Conservation (phyloP, 345 rosid species). For the Eucalyptus dawsonii region DNA sequence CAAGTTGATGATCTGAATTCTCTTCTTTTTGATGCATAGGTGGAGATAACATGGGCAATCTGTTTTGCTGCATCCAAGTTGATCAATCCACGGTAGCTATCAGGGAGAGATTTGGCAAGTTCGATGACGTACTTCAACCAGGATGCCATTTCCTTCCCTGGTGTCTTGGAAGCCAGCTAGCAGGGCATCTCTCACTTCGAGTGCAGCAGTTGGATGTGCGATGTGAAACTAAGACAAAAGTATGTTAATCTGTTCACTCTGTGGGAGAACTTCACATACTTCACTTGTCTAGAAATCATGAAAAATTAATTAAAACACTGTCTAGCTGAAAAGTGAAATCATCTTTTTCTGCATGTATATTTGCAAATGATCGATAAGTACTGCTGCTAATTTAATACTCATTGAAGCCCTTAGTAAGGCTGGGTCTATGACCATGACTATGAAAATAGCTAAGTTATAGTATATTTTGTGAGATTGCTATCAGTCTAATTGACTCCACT, state of each 20-base stretch:
- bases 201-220: conserved; percentile 28
- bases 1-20: background rate
- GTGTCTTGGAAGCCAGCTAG: conserved; percentile 20
- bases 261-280: background rate
- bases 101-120: conserved; percentile 26
- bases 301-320: background rate
- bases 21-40: background rate
- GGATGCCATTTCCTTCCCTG: conserved; percentile 37
- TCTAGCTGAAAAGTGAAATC: background rate
- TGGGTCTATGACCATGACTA: background rate
- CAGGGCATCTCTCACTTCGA: conserved; percentile 21
- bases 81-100: conserved; percentile 26
- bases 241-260: background rate
- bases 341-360: background rate
- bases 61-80: conserved; percentile 15
- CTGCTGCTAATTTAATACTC: background rate
- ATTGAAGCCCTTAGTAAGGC: background rate
- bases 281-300: background rate
- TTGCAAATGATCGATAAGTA: background rate
- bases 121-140: conserved; percentile 20
- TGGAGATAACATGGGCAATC: conserved; percentile 22
- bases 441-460: background rate
- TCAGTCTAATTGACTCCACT: background rate
- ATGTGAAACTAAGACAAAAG: conserved; percentile 37
- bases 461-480: background rate